These are phyloP conservation scores for Blepharisma japonicum DNA, from an alignment of 73 alveolate species.

Conservation along the genomic window DNA sequence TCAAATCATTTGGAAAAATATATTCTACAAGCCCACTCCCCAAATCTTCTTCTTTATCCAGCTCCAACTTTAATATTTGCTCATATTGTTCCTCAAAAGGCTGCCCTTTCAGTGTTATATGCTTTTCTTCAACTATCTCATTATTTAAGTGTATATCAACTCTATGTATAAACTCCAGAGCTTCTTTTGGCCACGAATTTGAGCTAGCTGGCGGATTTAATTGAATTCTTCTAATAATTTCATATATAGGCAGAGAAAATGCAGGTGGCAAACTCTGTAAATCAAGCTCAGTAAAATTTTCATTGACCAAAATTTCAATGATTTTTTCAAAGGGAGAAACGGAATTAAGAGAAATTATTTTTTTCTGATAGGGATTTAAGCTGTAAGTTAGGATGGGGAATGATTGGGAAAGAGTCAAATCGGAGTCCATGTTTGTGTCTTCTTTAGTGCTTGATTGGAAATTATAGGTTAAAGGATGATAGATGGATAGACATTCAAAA, in stretches of 20 bases:
- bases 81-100: conserved; percentile 20
- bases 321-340: background rate
- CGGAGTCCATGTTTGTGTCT: conserved; percentile 12
- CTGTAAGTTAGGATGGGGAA: background rate
- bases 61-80: background rate
- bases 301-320: background rate
- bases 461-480: background rate
- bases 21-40: background rate
- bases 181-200: conserved; percentile 51
- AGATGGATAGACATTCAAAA: conserved; percentile 36
- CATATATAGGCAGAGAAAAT: conserved; percentile 49
- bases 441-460: background rate
- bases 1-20: conserved; percentile 48
- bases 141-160: conserved; percentile 43
- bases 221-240: conserved; percentile 40
- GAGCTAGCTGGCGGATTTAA: conserved; percentile 35
- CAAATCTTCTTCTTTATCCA: background rate
- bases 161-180: conserved; percentile 46
- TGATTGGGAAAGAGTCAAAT: background rate
- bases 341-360: too few relatives aligned
- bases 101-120: background rate
- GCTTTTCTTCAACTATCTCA: conserved; percentile 32
- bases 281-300: conserved; percentile 18
- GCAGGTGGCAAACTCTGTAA: conserved; percentile 45
- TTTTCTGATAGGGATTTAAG: background rate